Percentiles rank a stretch among this genome's conserved stretches.
Conservation (phyloP, 2,329 filamentous ascomycete genomes). For the Xylariaceae sp. region DNA sequence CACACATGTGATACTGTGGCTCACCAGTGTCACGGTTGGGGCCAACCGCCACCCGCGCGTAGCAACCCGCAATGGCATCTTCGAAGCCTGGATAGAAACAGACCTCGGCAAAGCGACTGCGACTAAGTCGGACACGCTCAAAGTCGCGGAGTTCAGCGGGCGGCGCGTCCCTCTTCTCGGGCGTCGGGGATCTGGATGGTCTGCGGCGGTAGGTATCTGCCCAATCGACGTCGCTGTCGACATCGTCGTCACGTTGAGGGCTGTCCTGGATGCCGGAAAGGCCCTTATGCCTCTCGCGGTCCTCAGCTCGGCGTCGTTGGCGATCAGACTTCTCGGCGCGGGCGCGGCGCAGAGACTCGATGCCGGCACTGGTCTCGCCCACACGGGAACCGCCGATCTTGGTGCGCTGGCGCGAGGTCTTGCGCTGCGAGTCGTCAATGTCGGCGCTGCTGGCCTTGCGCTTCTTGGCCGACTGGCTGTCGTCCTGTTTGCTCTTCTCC, state of each 20-base stretch:
- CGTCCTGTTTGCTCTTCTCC: slow-evolving; percentile 58
- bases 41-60: slow-evolving; percentile 79
- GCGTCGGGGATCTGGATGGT: slow-evolving; percentile 48
- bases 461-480: slow-evolving; percentile 61
- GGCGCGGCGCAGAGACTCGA: slow-evolving; percentile 66
- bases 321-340: slow-evolving; percentile 64
- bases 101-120: slow-evolving; percentile 82
- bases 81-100: slow-evolving; percentile 94
- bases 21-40: slow-evolving; percentile 66
- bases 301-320: slow-evolving; percentile 61
- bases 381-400: slow-evolving; percentile 63
- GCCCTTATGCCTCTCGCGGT: slow-evolving; percentile 54
- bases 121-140: slow-evolving; percentile 78
- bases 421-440: slow-evolving; percentile 72
- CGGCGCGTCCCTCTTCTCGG: slow-evolving; percentile 62
- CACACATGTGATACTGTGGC: slow-evolving; percentile 81
- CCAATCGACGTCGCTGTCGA: slow-evolving; percentile 79
- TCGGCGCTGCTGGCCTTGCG: slow-evolving; percentile 79
- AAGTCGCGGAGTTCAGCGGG: slow-evolving; percentile 76
- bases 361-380: slow-evolving; percentile 66
- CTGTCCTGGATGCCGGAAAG: slow-evolving; percentile 42
- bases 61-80: slow-evolving; percentile 76
- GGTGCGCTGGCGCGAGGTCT: slow-evolving; percentile 70
- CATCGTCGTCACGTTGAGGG: slow-evolving; percentile 57
- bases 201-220: slow-evolving; percentile 52